A percentile compares a stretch with the other conserved stretches of the same genome.
Evolutionary conservation across 2,329 filamentous ascomycete genomes (phyloP).

Genomic region (Diaporthe destruens): DNA sequence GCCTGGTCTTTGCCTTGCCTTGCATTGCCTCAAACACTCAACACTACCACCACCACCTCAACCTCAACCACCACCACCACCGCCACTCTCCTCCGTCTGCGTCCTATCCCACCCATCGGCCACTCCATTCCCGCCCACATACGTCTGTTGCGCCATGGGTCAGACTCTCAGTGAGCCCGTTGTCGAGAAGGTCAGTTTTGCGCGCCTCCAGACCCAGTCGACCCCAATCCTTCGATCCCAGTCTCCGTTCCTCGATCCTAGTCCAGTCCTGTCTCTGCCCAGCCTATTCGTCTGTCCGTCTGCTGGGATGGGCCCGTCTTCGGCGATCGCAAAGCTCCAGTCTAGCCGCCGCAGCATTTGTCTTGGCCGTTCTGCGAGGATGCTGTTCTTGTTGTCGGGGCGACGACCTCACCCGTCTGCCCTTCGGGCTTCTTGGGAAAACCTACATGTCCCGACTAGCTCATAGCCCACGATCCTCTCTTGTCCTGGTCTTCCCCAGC

Average conservation of each 20-base stretch:
- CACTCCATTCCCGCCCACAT: background rate
- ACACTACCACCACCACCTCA: background rate
- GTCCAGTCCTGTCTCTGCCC: background rate
- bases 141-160: conserved; percentile 75
- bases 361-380: background rate
- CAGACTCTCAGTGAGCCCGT: conserved; percentile 99
- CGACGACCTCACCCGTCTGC: conserved; percentile 22
- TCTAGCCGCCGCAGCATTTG: conserved; percentile 7
- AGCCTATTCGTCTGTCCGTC: background rate
- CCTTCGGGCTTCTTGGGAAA: background rate
- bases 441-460: background rate
- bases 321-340: conserved; percentile 5
- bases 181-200: conserved; percentile 89
- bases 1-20: background rate
- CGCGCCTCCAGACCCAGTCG: conserved; percentile 22
- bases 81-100: background rate
- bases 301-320: background rate
- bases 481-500: conserved; percentile 24
- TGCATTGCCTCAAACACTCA: conserved; percentile 4
- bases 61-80: background rate
- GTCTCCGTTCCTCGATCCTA: background rate
- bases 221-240: conserved; percentile 1
- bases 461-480: background rate
- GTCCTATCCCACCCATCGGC: background rate
- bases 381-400: too few relatives aligned